Conservation (phyloP, 176 grass and related monocot genomes). For the Luzula sylvatica region DNA sequence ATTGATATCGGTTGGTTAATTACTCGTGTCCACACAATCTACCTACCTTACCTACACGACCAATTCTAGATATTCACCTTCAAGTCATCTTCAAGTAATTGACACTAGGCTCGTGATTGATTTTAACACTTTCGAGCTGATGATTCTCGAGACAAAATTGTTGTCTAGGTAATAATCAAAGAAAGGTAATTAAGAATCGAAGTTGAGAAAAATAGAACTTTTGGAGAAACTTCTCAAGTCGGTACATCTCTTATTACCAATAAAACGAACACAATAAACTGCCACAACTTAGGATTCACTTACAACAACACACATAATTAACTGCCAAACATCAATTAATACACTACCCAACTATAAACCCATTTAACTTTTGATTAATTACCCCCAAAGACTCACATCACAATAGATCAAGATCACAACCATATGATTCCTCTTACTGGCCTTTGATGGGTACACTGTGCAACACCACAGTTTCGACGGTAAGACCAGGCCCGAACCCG, state of each 20-base stretch:
- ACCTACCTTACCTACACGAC: too few species aligned
- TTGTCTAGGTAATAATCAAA: background rate
- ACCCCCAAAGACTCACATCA: background rate
- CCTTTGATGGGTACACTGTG: constrained; percentile 45
- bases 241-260: constrained; percentile 15
- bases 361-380: constrained; percentile 15
- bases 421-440: background rate
- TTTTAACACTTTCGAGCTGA: too few species aligned
- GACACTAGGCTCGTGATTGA: too few species aligned
- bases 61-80: too few species aligned
- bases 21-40: too few species aligned
- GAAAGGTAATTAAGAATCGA: background rate
- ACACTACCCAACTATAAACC: constrained; percentile 1
- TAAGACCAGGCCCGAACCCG: constrained; percentile 83
- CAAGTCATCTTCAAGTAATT: too few species aligned
- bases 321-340: background rate
- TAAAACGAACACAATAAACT: background rate
- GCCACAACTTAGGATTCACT: constrained; percentile 4
- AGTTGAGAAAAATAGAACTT: background rate
- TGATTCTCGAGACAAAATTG: background rate
- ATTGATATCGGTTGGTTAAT: too few species aligned
- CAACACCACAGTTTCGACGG: constrained; percentile 81
- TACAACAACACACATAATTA: constrained; percentile 1
- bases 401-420: background rate
- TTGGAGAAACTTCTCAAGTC: background rate